Evolutionary conservation across 1,284 basidiomycete species (phyloP), one percentile per base, ranked within the genome.

Genomic region (Anthracocystis panici-leucophaei): DNA sequence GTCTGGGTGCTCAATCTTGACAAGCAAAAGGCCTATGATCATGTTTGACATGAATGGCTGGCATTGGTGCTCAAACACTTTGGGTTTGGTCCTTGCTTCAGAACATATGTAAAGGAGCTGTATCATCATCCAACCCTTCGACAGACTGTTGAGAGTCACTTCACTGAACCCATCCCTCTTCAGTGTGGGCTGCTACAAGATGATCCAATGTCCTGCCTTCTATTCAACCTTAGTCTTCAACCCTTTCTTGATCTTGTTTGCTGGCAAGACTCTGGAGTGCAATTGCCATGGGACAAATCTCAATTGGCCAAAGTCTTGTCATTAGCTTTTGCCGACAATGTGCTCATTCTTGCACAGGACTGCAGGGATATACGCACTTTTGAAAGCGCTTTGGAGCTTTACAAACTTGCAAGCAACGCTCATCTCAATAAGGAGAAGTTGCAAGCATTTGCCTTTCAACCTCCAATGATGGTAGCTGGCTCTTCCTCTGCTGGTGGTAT

Each of bases 171-270:
- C n/a, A 49, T 58, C 10, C 46, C 56, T 20, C 46, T 58, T 20
- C 31, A 35, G 1, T 58, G 56, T 35, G 46, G 56, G 5, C 12
- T 58, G 5, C 46, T 58, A 11, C 56, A 58, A 23, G 56, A 46
- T 16, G 56, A 58, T 27, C 56, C 46, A 6, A 58, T 58, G 56
- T 58, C 56, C 35, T 58, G 56, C 25, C 46, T 58, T 9, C 56
- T 58, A 2, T 58, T 48, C 56, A 58, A 58, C 46, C 35, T 58
- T 21, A 58, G 45, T 16, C 46, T 58, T 11, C 56, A 58, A 25
- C 56, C 56, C 16, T 31, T 58, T 27, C 56, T 58, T 23, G 56
- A 58, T 23, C 35, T 23, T 27, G 46, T 48, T n/a, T 38, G 38
- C 23, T 9, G 14, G 7, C n/a, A 41, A 46, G 45, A 49, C 20